Evolutionary conservation across 1,284 basidiomycete genomes (phyloP), one percentile per base, ranked within the genome.

Genomic region (Melampsora americana): DNA sequence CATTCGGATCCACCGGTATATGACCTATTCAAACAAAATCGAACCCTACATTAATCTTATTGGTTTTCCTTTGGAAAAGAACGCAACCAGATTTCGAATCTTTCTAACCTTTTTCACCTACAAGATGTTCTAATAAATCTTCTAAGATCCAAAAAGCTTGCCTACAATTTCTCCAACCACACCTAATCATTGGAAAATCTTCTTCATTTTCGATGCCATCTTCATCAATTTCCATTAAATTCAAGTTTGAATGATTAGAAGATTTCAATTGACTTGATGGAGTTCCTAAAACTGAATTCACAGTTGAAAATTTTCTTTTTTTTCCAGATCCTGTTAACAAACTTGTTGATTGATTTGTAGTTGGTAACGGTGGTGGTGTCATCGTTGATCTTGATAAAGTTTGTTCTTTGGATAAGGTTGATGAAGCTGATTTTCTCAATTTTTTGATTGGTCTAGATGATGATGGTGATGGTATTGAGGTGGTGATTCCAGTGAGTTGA

Each of bases 181-280:
- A 73, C 23, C 70, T 65, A 50, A 73, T 66, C 62, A 73, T 73
- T n/a, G 70, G 70, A 35, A 73, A 73, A 50, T 73, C 70, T 66
- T 73, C 62, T 18, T 66, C 46, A 61, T 23, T 20, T 26, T 61
- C 23, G 23, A 53, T 18, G 4, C 5, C 5, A 26, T 61, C 28
- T 61, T 61, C 60, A 32, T 26, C 60, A 26, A 20, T 23, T 53
- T 53, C 50, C 18, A 53, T 53, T 20, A 20, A 20, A 53, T 53
- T 18, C 5, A 5, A 23, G 12, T 53, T 18, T 20, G 16, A 20
- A 53, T 20, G 2, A 12, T 5, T 53, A 5, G 4, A 5, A 53
- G 50, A 53, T 53, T 20, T n/a, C n/a, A n/a, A 5, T 53, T 53
- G 16, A 20, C 14, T 53, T 53, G 16, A 23, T 53, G 50, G 16